Conservation (phyloP, 1,139 yeast genomes). For the Protomyces gravidus region DNA sequence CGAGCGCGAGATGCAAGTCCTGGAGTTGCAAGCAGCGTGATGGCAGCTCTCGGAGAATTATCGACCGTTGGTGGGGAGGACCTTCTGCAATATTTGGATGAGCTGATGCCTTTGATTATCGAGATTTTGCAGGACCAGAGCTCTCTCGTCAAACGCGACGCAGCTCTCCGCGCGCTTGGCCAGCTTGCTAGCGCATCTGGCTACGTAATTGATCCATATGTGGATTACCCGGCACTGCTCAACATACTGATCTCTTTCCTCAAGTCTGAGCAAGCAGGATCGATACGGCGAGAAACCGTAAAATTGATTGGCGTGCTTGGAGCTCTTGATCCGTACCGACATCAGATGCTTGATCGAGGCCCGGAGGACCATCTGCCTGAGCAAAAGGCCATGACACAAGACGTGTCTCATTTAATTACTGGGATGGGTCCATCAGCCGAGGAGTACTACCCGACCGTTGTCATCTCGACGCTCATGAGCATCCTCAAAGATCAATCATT, state of each 20-base stretch:
- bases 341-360: conserved; percentile 81
- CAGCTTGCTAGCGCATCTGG: conserved; percentile 88
- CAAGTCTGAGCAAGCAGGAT: conserved; percentile 69
- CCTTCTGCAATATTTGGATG: conserved; percentile 63
- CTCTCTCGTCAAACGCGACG: conserved; percentile 76
- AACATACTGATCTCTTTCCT: conserved; percentile 77
- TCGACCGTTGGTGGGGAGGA: conserved; percentile 87
- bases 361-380: conserved; percentile 58
- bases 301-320: conserved; percentile 87
- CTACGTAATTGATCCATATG: conserved; percentile 85
- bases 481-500: conserved; percentile 80
- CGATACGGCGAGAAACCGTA: conserved; percentile 80
- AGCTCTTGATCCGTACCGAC: conserved; percentile 93
- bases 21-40: conserved; percentile 64
- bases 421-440: conserved; percentile 93
- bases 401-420: conserved; percentile 81
- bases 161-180: conserved; percentile 82
- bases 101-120: conserved; percentile 79
- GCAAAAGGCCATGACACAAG: conserved; percentile 63
- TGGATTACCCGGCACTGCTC: conserved; percentile 84
- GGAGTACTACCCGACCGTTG: conserved; percentile 94
- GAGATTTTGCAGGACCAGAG: conserved; percentile 91
- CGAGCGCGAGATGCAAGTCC: conserved; percentile 62
- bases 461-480: conserved; percentile 75
- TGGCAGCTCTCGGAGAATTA: conserved; percentile 84